These are phyloP conservation scores for Dactylellina sp. DNA, from an alignment of 2,329 filamentous ascomycete genomes.

Conservation along the genomic window DNA sequence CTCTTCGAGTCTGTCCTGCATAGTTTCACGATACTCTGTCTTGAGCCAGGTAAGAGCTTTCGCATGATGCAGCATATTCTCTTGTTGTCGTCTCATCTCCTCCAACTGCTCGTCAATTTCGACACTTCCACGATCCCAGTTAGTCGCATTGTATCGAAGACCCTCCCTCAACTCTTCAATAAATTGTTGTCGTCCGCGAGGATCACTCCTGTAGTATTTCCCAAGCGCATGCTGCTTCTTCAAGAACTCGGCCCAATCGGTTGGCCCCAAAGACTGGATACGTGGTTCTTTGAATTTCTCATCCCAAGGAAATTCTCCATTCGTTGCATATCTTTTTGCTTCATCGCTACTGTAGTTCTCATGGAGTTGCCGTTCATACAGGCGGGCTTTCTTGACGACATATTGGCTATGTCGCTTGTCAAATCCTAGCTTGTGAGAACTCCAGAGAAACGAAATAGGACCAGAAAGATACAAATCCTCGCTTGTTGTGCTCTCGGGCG, in stretches of 20 bases:
- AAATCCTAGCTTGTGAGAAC: constrained; percentile 34
- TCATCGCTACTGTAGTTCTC: background rate
- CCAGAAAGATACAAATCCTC: background rate
- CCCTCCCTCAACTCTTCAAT: background rate
- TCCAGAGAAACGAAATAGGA: constrained; percentile 19
- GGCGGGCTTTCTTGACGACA: constrained; percentile 14
- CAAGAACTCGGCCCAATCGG: constrained; percentile 27
- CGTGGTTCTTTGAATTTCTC: background rate
- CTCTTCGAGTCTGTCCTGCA: constrained; percentile 46
- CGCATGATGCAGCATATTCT: constrained; percentile 39
- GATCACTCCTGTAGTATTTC: constrained; percentile 6
- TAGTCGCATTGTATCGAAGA: background rate
- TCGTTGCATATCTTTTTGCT: constrained; percentile 1
- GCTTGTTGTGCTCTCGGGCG: background rate
- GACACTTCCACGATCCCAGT: background rate
- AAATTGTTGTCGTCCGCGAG: constrained; percentile 8
- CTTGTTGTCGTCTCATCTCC: constrained; percentile 27
- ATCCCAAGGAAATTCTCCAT: constrained; percentile 10
- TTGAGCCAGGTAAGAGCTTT: constrained; percentile 35
- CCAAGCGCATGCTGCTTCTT: background rate
- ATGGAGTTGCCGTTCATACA: constrained; percentile 4
- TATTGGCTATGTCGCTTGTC: constrained; percentile 19
- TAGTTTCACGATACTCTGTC: constrained; percentile 26
- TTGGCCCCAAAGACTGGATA: constrained; percentile 28
- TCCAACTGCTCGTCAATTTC: constrained; percentile 28